Conservation (phyloP, 148 eudicot species). For the Silene uniflora region DNA sequence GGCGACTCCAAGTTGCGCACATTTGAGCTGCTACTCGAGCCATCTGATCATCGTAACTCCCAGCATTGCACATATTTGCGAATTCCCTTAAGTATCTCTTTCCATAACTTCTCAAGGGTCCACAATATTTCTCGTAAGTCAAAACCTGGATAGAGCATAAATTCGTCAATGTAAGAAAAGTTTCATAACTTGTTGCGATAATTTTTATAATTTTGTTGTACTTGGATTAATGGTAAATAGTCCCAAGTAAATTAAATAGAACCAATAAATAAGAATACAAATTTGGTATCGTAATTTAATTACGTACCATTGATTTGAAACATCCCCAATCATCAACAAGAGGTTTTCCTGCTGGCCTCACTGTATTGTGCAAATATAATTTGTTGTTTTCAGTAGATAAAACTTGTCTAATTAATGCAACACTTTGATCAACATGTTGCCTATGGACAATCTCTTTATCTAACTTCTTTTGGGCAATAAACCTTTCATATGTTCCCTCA, state of each 20-base stretch:
- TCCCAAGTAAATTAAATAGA: not conserved
- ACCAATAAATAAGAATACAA: not conserved
- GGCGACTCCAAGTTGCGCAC: slow-evolving; percentile 9
- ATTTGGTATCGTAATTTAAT: not conserved
- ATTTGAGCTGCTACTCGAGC: slow-evolving; percentile 20
- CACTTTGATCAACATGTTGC: slow-evolving; percentile 32
- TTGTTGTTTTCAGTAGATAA: slow-evolving; percentile 19
- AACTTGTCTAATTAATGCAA: slow-evolving; percentile 18
- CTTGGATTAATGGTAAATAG: not conserved
- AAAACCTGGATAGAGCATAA: slow-evolving; percentile 5
- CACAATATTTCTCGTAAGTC: slow-evolving; percentile 30
- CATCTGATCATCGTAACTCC: slow-evolving; percentile 15
- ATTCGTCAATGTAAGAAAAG: too few species aligned
- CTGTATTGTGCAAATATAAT: not conserved
- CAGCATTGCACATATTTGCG: slow-evolving; percentile 36
- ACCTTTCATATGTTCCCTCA: slow-evolving; percentile 15
- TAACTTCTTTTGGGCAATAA: slow-evolving; percentile 20
- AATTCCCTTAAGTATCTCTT: slow-evolving; percentile 31
- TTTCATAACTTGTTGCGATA: too few species aligned
- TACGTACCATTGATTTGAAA: slow-evolving; percentile 29
- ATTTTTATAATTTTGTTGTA: too few species aligned
- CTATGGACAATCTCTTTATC: slow-evolving; percentile 25
- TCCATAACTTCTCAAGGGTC: slow-evolving; percentile 29
- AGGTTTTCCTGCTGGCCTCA: slow-evolving; percentile 27
- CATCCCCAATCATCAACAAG: slow-evolving; percentile 46